Conservation (phyloP, 352 stramenopile species). For the Phytopythium helicoides region DNA sequence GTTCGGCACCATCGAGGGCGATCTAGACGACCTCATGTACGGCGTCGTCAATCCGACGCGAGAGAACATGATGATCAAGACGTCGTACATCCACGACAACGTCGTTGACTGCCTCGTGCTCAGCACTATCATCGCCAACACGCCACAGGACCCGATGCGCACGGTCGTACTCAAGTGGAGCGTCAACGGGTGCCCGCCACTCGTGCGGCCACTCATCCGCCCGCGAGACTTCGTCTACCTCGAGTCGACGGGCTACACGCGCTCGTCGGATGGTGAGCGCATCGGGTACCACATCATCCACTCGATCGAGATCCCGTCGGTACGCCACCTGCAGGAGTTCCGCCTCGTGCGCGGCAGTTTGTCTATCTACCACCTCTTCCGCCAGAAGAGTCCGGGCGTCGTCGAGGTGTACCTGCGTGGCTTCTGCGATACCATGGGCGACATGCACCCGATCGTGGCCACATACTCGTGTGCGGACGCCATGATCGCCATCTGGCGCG, state of each 20-base stretch:
- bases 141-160: constrained; percentile 12
- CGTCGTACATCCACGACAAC: constrained; percentile 17
- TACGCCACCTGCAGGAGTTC: constrained; percentile 9
- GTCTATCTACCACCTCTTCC: constrained; percentile 11
- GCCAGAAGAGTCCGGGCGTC: constrained; percentile 4
- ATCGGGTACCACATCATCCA: constrained; percentile 15
- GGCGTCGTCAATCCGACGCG: constrained; percentile 12
- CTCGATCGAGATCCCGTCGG: constrained; percentile 9
- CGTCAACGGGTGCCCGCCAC: constrained; percentile 7
- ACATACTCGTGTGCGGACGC: constrained; percentile 12
- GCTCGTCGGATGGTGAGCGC: constrained; percentile 5
- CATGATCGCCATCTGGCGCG: constrained; percentile 12
- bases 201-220: constrained; percentile 4
- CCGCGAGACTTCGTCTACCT: constrained; percentile 11
- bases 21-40: constrained; percentile 15
- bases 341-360: constrained; percentile 10
- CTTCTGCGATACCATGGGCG: constrained; percentile 8
- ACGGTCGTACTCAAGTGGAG: constrained; percentile 17
- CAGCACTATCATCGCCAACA: constrained; percentile 16
- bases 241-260: constrained; percentile 13
- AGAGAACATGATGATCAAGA: constrained; percentile 15
- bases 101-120: constrained; percentile 13
- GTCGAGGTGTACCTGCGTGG: constrained; percentile 15
- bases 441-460: constrained; percentile 9
- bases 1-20: constrained; percentile 7